Evolutionary conservation across 176 grass and related monocot species (phyloP), one percentile per base, ranked within the genome.

Genomic region (Triticum timopheevii): DNA sequence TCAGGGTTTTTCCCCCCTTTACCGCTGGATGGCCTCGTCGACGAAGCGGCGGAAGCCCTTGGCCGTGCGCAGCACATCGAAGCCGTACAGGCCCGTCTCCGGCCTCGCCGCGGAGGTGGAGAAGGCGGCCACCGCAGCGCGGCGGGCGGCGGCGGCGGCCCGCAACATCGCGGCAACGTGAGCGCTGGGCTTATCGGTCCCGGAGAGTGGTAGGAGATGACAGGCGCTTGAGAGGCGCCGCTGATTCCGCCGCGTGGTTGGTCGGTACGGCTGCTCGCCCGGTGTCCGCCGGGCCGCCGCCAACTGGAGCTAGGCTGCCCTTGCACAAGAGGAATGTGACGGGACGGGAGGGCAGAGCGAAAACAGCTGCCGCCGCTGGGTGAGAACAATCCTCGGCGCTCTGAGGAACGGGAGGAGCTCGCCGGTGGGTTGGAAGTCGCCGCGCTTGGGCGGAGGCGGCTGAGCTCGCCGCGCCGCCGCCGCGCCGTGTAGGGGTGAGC

Each of bases 21-120:
- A 89, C 96, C 88, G 86, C 80, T 90, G 78, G 73, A 98, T 88
- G 59, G 93, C 93, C 6, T 98, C 96, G 49, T 96, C 88, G 20
- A 98, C 96, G 79, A 98, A 98, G 62, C 90, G 85, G 80, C 90
- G 84, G 90, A 98, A 98, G 22, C 96, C 96, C 86, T 96, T 87
- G 38, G 90, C 89, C 45, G 93, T 94, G 81, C 86, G 94, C 7
- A 98, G 84, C 28, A 95, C 84, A 8, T 87, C 82, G 30, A 92
- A 92, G n/a, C 96, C 93, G 44, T 92, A 98, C 8, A 98, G 82
- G 1, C 93, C 93, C 2, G 86, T 94, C 63, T 84, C 90, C 69
- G 63, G 15, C 78, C 61, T 50, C 80, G 13, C 76, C 36, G 87
- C 85, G 7, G 61, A 64, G 8, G 89, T 79, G 78, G 86, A 84